These are phyloP conservation scores for Apostasia shenzhenica DNA, from an alignment of 106 monocot genomes.

Conservation along the genomic window DNA sequence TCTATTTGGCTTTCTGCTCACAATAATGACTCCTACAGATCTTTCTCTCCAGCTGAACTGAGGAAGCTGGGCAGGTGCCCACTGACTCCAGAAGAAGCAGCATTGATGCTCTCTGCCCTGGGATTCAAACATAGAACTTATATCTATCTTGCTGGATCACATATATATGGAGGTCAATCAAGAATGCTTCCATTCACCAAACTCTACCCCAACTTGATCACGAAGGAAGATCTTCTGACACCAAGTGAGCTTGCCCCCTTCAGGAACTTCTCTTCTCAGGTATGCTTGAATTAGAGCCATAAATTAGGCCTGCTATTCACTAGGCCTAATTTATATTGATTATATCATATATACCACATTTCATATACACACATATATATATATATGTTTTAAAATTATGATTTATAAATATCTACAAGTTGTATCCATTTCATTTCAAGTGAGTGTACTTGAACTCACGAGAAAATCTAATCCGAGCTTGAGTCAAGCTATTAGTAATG, in stretches of 20 bases:
- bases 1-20: background rate
- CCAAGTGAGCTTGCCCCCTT: slow-evolving; percentile 53
- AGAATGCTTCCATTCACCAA: slow-evolving; percentile 43
- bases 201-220: slow-evolving; percentile 58
- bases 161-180: slow-evolving; percentile 53
- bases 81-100: slow-evolving; percentile 70
- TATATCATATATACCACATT: no score
- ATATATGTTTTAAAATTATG: no score
- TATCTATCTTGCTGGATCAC: slow-evolving; percentile 68
- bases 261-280: slow-evolving; percentile 60
- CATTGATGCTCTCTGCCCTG: slow-evolving; percentile 55
- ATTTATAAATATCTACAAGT: no score
- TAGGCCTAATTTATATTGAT: no score
- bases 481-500: no score
- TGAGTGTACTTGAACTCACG: no score
- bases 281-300: slow-evolving; percentile 6
- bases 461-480: no score
- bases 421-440: no score
- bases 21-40: slow-evolving; percentile 18
- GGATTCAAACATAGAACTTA: slow-evolving; percentile 44
- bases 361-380: no score
- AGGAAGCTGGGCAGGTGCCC: slow-evolving; percentile 64
- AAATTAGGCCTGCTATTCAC: no score
- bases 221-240: slow-evolving; percentile 62
- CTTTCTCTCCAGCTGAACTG: slow-evolving; percentile 41